Percentiles rank a stretch among this genome's conserved stretches.
These are phyloP conservation scores for Pyrenochaeta sp. DNA, from an alignment of 2,329 filamentous ascomycete species.

Conservation along the genomic window DNA sequence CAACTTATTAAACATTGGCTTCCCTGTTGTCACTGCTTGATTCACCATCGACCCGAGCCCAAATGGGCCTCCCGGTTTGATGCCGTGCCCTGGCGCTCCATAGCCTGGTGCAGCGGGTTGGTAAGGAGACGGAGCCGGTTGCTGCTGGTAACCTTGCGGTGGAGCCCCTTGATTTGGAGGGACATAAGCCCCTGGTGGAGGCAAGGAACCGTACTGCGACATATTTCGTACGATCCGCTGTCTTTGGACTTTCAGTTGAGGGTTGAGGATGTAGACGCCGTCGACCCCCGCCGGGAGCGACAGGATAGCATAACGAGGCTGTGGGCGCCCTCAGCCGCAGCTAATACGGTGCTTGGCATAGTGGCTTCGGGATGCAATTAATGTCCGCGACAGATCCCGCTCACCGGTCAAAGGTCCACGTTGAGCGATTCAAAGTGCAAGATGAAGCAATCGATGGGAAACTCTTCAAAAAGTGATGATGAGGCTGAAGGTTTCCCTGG, in stretches of 20 bases:
- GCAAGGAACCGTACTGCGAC: constrained; percentile 43
- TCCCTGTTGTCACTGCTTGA: constrained; percentile 45
- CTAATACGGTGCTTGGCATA: constrained; percentile 19
- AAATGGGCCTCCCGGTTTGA: constrained; percentile 32
- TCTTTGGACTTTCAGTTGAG: background rate
- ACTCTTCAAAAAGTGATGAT: background rate
- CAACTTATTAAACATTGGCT: constrained; percentile 46
- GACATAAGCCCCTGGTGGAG: constrained; percentile 36
- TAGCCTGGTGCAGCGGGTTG: constrained; percentile 21
- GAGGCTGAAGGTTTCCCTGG: background rate
- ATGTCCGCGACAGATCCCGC: background rate
- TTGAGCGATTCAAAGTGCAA: too few species aligned
- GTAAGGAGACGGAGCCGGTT: constrained; percentile 23
- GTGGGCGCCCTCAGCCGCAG: constrained; percentile 18
- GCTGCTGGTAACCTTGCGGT: constrained; percentile 23
- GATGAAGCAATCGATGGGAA: background rate
- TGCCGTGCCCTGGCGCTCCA: constrained; percentile 18
- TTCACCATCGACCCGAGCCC: constrained; percentile 44
- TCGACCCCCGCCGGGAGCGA: constrained; percentile 2
- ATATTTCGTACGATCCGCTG: constrained; percentile 21
- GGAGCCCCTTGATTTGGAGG: constrained; percentile 28
- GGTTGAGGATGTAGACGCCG: background rate
- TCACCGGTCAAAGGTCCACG: constrained; percentile 2
- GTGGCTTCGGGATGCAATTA: constrained; percentile 9
- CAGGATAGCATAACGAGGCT: constrained; percentile 5